A percentile compares a stretch with the other conserved stretches of the same genome.
Evolutionary conservation across 2,329 filamentous ascomycete genomes (phyloP).

Genomic region (Salinomyces thailandicus): DNA sequence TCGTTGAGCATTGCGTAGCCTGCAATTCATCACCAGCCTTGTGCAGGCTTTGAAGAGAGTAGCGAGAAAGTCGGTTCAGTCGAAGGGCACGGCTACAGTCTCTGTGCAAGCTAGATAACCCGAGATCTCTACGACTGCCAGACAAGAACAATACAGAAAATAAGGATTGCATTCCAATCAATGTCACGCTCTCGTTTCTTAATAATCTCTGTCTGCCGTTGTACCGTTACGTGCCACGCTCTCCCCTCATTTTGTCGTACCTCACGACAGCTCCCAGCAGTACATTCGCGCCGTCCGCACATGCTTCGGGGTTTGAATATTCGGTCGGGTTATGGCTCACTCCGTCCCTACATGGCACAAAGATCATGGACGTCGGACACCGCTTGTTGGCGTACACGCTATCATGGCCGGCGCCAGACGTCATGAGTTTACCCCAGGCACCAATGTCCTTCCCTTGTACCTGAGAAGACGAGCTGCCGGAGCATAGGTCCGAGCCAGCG

Average conservation of each 20-base stretch:
- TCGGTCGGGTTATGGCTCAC: slow-evolving; percentile 39
- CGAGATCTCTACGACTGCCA: slow-evolving; percentile 6
- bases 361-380: slow-evolving; percentile 40
- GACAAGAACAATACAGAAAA: background rate
- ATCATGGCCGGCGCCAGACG: slow-evolving; percentile 55
- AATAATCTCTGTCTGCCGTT: too few relatives aligned
- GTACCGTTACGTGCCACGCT: background rate
- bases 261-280: slow-evolving; percentile 41
- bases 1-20: background rate
- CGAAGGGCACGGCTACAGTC: slow-evolving; percentile 11
- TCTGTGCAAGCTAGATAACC: slow-evolving; percentile 20
- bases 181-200: too few relatives aligned
- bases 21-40: too few relatives aligned
- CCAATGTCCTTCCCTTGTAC: slow-evolving; percentile 27
- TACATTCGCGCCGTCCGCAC: slow-evolving; percentile 39
- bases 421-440: slow-evolving; percentile 40
- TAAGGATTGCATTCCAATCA: too few relatives aligned
- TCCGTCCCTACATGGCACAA: slow-evolving; percentile 38
- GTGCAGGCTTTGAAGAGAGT: too few relatives aligned
- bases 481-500: slow-evolving; percentile 47
- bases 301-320: slow-evolving; percentile 36
- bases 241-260: slow-evolving; percentile 32
- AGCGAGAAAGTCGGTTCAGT: slow-evolving; percentile 4
- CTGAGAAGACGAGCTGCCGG: slow-evolving; percentile 32
- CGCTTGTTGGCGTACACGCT: slow-evolving; percentile 35